These are phyloP conservation scores for Pezicula radicicola DNA, from an alignment of 2,329 filamentous ascomycete genomes.

Conservation along the genomic window DNA sequence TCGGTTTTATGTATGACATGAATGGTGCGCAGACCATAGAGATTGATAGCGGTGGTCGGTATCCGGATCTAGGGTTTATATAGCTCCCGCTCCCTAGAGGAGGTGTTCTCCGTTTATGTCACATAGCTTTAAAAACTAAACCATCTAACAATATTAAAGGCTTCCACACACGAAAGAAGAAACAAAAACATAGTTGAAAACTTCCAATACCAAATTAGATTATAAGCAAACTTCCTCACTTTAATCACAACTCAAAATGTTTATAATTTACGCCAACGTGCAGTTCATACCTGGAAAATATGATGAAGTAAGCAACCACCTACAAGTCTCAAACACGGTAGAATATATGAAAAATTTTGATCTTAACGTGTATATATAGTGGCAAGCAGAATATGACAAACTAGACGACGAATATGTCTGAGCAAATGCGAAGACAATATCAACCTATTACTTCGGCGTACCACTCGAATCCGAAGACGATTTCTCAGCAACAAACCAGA, in stretches of 20 bases:
- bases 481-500: constrained; percentile 26
- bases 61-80: too few species aligned
- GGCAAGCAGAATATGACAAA: constrained; percentile 37
- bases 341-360: neutral
- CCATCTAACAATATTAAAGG: too few species aligned
- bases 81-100: too few species aligned
- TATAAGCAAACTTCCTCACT: too few species aligned
- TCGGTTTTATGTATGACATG: too few species aligned
- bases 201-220: too few species aligned
- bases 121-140: too few species aligned
- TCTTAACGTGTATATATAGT: constrained; percentile 22
- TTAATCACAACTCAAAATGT: neutral
- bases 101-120: too few species aligned
- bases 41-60: too few species aligned
- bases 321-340: neutral
- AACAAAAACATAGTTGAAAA: too few species aligned
- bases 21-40: too few species aligned
- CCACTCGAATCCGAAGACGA: constrained; percentile 32
- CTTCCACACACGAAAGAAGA: too few species aligned
- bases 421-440: constrained; percentile 31
- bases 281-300: constrained; percentile 35
- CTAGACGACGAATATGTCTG: constrained; percentile 34
- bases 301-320: constrained; percentile 22
- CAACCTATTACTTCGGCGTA: constrained; percentile 41
- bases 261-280: constrained; percentile 22